Percentiles rank a stretch among this genome's conserved stretches.
Conservation (phyloP, 2,329 filamentous ascomycete species). For the Nectriaceae sp. region DNA sequence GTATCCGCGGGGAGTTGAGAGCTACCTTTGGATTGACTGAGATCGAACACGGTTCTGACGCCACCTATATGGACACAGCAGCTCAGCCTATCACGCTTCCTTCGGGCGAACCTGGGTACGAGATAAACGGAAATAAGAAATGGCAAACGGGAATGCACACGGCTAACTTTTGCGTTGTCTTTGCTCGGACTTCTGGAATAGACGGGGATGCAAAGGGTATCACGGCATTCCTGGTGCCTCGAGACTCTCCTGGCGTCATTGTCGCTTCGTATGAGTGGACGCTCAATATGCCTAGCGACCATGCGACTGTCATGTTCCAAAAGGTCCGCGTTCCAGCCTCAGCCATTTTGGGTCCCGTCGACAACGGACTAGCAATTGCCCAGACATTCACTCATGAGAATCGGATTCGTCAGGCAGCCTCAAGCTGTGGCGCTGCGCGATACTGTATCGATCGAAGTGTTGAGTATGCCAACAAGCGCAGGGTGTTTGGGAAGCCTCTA, state of each 20-base stretch:
- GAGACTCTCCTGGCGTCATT: constrained; percentile 7
- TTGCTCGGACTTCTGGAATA: constrained; percentile 18
- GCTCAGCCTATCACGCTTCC: constrained; percentile 2
- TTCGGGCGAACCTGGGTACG: constrained; percentile 7
- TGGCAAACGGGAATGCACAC: constrained; percentile 18
- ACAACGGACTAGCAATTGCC: constrained; percentile 16
- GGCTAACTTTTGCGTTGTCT: constrained; percentile 15
- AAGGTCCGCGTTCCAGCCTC: constrained; percentile 10
- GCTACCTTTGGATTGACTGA: too few species aligned
- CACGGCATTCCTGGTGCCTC: constrained; percentile 15
- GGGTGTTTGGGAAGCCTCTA: constrained; percentile 16
- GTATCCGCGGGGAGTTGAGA: constrained; percentile 7
- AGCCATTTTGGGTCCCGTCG: constrained; percentile 8
- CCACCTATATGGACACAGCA: too few species aligned
- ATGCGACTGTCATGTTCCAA: constrained; percentile 12
- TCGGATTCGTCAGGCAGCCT: too few species aligned
- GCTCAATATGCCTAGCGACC: constrained; percentile 21
- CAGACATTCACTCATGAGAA: constrained; percentile 21
- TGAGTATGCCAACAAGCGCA: constrained; percentile 11
- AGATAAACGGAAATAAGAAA: constrained; percentile 19
- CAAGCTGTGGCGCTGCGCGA: too few species aligned
- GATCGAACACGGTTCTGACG: too few species aligned
- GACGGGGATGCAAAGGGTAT: constrained; percentile 14
- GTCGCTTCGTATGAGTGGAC: constrained; percentile 17
- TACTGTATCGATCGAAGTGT: too few species aligned